Percentiles rank a stretch among this genome's conserved stretches.
Evolutionary conservation across 805 yeast genomes (phyloP).

Genomic region (Saturnispora diversa): DNA sequence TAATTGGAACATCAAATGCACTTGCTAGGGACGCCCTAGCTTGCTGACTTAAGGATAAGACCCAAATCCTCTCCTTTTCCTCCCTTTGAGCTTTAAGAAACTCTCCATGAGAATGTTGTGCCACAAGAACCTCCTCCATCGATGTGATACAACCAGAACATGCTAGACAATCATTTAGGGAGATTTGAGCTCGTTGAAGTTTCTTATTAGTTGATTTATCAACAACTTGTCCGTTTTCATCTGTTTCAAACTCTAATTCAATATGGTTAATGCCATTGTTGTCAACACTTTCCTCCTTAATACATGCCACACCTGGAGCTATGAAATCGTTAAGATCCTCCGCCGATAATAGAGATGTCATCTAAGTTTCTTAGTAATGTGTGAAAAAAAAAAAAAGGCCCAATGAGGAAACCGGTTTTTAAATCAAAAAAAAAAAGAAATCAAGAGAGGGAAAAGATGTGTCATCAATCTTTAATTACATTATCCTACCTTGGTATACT

Average conservation of each 20-base stretch:
- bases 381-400: background rate
- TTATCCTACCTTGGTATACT: too few relatives aligned
- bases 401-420: background rate
- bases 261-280: conserved; percentile 5
- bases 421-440: too few relatives aligned
- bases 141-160: conserved; percentile 97
- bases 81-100: conserved; percentile 49
- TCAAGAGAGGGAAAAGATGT: background rate
- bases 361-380: conserved; percentile 23
- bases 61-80: conserved; percentile 39
- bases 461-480: too few relatives aligned
- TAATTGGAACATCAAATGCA: conserved; percentile 48
- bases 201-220: conserved; percentile 35
- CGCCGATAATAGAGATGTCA: conserved; percentile 85
- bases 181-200: conserved; percentile 76
- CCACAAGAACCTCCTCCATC: conserved; percentile 89
- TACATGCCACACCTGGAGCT: conserved; percentile 89
- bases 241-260: conserved; percentile 48
- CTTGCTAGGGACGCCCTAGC: conserved; percentile 73
- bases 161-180: conserved; percentile 88
- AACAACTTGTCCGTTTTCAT: conserved; percentile 38
- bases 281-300: conserved; percentile 51
- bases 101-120: conserved; percentile 83
- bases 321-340: conserved; percentile 93
- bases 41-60: conserved; percentile 79